Percentiles rank a stretch among this genome's conserved stretches.
These are phyloP conservation scores for Lachnellula suecica DNA, from an alignment of 2,329 filamentous ascomycete species.

Conservation along the genomic window DNA sequence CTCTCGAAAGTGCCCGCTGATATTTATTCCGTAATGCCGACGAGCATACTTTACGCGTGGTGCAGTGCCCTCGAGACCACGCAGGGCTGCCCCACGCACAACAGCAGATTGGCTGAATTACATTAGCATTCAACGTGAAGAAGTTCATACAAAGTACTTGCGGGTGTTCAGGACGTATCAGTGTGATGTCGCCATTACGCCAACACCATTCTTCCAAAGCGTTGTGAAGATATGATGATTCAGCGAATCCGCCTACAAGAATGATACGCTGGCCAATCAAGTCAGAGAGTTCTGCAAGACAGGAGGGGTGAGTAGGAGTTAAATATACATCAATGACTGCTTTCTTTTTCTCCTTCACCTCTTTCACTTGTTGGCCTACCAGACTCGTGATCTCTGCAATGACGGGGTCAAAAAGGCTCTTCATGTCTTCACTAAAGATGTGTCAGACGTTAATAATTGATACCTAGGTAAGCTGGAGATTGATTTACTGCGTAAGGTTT, in stretches of 20 bases:
- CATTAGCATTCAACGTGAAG: conserved; percentile 4
- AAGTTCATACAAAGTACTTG: conserved; percentile 6
- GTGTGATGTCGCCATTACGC: conserved; percentile 17
- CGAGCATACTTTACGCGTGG: conserved; percentile 9
- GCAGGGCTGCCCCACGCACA: conserved; percentile 18
- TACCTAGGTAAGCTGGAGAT: background rate
- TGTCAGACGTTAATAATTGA: background rate
- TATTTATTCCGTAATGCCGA: conserved; percentile 11
- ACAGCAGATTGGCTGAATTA: conserved; percentile 20
- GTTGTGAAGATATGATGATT: conserved; percentile 20
- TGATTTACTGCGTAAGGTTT: conserved; percentile 18
- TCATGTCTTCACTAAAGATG: conserved; percentile 20
- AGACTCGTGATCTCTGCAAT: conserved; percentile 17
- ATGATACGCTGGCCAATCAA: conserved; percentile 15
- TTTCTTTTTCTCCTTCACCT: conserved; percentile 7
- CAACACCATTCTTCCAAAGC: conserved; percentile 18
- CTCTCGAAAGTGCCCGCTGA: background rate
- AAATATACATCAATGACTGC: conserved; percentile 18
- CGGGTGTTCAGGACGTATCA: conserved; percentile 21
- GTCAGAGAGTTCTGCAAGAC: conserved; percentile 6
- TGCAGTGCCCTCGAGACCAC: conserved; percentile 16
- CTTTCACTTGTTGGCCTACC: conserved; percentile 19
- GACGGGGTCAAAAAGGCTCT: conserved; percentile 26
- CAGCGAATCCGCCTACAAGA: conserved; percentile 19
- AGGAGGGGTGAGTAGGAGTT: background rate